These are phyloP conservation scores for Calonectria hawksworthii DNA, from an alignment of 2,329 filamentous ascomycete species.

Conservation along the genomic window DNA sequence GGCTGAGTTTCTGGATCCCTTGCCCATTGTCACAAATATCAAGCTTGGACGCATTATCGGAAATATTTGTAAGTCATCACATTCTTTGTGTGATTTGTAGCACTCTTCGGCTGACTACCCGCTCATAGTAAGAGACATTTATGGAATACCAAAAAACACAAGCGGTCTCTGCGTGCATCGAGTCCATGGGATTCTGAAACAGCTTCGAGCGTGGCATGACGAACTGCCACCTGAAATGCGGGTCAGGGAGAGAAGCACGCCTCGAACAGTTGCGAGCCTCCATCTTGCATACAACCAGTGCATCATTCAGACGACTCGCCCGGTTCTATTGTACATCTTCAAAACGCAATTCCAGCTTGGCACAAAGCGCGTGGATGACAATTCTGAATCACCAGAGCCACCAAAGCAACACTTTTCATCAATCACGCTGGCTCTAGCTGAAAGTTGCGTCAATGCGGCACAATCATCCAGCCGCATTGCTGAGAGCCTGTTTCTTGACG, in stretches of 20 bases:
- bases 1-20: constrained; percentile 48
- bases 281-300: constrained; percentile 52
- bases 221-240: constrained; percentile 42
- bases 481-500: not conserved
- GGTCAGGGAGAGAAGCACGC: constrained; percentile 43
- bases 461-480: constrained; percentile 59
- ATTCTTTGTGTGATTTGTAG: not conserved
- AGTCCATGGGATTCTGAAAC: constrained; percentile 46
- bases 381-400: constrained; percentile 13
- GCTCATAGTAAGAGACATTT: constrained; percentile 43
- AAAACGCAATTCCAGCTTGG: constrained; percentile 47
- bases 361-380: not conserved
- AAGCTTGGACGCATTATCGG: constrained; percentile 49
- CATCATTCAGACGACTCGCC: constrained; percentile 52
- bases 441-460: constrained; percentile 60
- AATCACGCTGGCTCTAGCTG: constrained; percentile 56
- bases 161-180: constrained; percentile 47
- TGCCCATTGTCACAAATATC: constrained; percentile 46
- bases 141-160: constrained; percentile 46
- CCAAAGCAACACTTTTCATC: constrained; percentile 44
- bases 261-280: constrained; percentile 43
- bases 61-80: constrained; percentile 36
- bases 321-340: constrained; percentile 49
- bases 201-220: constrained; percentile 47
- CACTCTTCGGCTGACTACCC: not conserved